Evolutionary conservation across 106 monocot genomes (phyloP).

Genomic region (Allium fistulosum): DNA sequence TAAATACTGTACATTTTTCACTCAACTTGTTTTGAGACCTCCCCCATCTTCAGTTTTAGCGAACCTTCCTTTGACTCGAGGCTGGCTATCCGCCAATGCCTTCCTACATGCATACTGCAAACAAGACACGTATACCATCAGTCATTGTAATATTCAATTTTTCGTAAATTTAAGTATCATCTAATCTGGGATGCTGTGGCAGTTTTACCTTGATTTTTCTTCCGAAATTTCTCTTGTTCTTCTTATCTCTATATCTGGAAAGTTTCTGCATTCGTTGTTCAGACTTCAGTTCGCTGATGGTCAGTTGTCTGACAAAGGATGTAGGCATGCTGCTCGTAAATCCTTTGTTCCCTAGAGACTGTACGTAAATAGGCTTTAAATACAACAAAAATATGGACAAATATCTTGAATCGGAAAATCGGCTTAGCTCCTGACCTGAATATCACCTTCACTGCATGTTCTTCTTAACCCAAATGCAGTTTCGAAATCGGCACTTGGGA

Average conservation of each 20-base stretch:
- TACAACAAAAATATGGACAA: background rate
- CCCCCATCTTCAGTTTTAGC: conserved; percentile 27
- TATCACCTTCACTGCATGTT: conserved; percentile 63
- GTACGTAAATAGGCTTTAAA: background rate
- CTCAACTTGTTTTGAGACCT: conserved; percentile 4
- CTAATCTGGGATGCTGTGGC: too few species aligned
- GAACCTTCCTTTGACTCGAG: conserved; percentile 47
- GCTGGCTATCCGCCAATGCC: conserved; percentile 51
- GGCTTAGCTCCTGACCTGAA: conserved; percentile 23
- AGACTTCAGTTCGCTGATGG: conserved; percentile 4
- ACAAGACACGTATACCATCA: background rate
- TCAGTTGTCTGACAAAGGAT: conserved; percentile 1
- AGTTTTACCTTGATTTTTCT: conserved; percentile 78
- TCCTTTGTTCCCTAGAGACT: background rate
- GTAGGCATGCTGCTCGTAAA: background rate
- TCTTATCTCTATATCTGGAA: conserved; percentile 84
- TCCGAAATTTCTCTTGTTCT: conserved; percentile 74
- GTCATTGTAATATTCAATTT: too few species aligned
- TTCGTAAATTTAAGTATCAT: too few species aligned
- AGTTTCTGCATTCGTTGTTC: conserved; percentile 52
- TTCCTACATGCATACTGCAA: conserved; percentile 69
- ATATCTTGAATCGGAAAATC: background rate
- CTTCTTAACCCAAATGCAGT: conserved; percentile 54
- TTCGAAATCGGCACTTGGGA: conserved; percentile 49
- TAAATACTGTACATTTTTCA: background rate